Evolutionary conservation across 2,329 filamentous ascomycete genomes (phyloP), one percentile per base, ranked within the genome.

Genomic region (Fusarium heterosporum): DNA sequence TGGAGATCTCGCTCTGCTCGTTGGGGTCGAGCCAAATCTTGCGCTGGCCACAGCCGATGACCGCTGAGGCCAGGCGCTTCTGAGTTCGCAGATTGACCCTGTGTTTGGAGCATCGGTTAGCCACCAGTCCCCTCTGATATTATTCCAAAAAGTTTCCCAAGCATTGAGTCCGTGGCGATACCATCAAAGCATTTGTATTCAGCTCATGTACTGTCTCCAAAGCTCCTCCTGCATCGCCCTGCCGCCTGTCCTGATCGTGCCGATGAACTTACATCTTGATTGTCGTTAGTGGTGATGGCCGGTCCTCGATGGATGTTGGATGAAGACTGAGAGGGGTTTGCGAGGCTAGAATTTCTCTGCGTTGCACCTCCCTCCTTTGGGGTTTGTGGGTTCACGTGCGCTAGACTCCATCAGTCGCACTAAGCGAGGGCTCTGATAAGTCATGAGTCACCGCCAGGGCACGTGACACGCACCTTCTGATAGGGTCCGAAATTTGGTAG

Each of bases 1-100:
- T 98, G 88, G 92, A 93, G 87, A 99, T 99, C 87, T 99, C 96
- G 89, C 86, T 96, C 86, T 94, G 90, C 89, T 99, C 96, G 84
- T 96, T 98, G 84, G 96, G 96, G 86, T 99, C 96, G 83, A 99
- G 94, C 96, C 96, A 99, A 87, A 99, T 97, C 93, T 99, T 99
- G 90, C 95, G 93, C 92, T 99, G 91, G 83, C 96, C 96, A 88
- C 93, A 97, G 89, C 93, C 93, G 84, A 97, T 93, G 84, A 99
- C 96, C 85, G 95, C 92, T 81, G 96, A 93, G 84, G 96, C 96
- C 81, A 99, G 94, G 87, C 96, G 95, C 92, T 99, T 99, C 90
- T 99, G 96, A 84, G 96, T 98, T 85, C 91, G 91, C 85, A 99
- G 92, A 84, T 98, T 98, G 92, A 97, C 94, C 96, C 96, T 99